These are phyloP conservation scores for Microglena sp. DNA, from an alignment of 139 green algal species.

Conservation along the genomic window DNA sequence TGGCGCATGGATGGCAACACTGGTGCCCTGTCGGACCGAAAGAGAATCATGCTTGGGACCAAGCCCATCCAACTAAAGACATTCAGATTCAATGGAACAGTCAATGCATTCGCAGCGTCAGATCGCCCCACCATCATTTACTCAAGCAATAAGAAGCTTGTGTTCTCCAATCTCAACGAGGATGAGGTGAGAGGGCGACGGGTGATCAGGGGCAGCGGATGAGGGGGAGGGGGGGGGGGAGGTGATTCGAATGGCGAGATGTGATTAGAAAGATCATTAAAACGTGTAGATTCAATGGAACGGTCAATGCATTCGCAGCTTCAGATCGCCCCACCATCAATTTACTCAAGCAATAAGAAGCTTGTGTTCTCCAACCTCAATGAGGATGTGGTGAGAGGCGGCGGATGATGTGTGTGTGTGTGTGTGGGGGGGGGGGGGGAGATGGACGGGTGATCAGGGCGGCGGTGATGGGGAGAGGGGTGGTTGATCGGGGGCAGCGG, in stretches of 20 bases:
- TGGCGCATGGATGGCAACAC: slow-evolving; percentile 36
- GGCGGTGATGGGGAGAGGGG: no score
- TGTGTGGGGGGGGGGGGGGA: no score
- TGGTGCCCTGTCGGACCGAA: slow-evolving; percentile 4
- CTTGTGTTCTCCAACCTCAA: slow-evolving; percentile 97
- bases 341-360: slow-evolving; percentile 81
- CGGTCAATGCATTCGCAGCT: slow-evolving; percentile 77
- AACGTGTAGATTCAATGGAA: no score
- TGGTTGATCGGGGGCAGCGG: no score
- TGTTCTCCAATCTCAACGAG: slow-evolving; percentile 96
- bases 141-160: slow-evolving; percentile 77
- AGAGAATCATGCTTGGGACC: slow-evolving; percentile 28
- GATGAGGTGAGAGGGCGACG: slow-evolving; percentile 62
- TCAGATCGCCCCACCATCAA: slow-evolving; percentile 90
- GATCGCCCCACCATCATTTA: slow-evolving; percentile 96
- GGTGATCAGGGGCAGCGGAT: no score
- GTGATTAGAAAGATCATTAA: no score
- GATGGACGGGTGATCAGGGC: no score
- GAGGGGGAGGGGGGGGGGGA: slow-evolving; percentile 5
- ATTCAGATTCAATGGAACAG: slow-evolving; percentile 33
- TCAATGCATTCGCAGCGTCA: slow-evolving; percentile 79
- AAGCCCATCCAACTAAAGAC: slow-evolving; percentile 79
- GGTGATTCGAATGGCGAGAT: slow-evolving; percentile 1
- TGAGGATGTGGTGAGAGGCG: slow-evolving; percentile 66
- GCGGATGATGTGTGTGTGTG: neutral